A percentile compares a stretch with the other conserved stretches of the same genome.
Evolutionary conservation across 495 filamentous ascomycete species (phyloP).

Genomic region (Hyphodiscus hymeniophilus): DNA sequence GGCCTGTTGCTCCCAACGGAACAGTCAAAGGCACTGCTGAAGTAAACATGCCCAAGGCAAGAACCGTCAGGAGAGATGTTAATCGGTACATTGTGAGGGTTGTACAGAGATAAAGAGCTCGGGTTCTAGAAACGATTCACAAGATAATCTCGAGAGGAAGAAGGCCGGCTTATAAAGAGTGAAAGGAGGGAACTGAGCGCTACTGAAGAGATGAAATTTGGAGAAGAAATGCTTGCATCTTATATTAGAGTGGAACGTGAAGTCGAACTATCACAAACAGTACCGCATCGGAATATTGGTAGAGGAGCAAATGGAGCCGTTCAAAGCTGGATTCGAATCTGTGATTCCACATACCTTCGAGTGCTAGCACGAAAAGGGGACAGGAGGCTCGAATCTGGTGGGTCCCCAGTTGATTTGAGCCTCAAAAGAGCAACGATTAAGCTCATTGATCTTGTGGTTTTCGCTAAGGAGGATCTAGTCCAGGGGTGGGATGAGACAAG

Average conservation of each 20-base stretch:
- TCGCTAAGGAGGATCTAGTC: neutral
- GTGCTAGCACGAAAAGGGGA: neutral
- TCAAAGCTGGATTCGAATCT: neutral
- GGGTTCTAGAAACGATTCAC: too few species aligned
- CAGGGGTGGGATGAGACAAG: neutral
- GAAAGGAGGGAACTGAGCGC: neutral
- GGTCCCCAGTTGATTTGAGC: neutral
- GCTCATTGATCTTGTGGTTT: neutral
- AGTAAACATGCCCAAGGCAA: neutral
- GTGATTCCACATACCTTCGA: neutral
- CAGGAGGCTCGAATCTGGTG: neutral
- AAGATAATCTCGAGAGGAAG: neutral
- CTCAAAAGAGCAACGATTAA: neutral
- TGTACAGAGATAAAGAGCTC: neutral
- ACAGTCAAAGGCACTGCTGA: slow-evolving; percentile 2
- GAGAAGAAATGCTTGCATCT: neutral
- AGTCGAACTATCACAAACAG: neutral
- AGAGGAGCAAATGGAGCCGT: neutral
- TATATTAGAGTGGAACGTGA: too few species aligned
- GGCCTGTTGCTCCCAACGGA: slow-evolving; percentile 5
- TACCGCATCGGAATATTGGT: neutral
- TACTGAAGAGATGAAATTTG: neutral
- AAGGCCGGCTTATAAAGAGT: neutral
- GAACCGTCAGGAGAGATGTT: neutral
- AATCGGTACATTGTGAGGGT: slow-evolving; percentile 1